Conservation (phyloP, 2,329 filamentous ascomycete genomes). For the Paecilomyces formosus region DNA sequence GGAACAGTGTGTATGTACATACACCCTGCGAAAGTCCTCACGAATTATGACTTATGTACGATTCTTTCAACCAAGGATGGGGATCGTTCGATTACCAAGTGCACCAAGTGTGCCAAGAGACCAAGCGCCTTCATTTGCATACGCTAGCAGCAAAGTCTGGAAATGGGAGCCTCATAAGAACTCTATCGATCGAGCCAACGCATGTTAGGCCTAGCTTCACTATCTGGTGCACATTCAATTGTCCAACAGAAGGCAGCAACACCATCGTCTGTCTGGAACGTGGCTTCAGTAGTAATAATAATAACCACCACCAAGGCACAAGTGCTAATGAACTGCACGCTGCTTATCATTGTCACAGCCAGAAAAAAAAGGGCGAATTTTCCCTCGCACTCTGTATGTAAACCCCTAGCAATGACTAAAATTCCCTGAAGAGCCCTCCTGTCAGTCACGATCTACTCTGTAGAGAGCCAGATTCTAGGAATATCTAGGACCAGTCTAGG, state of each 20-base stretch:
- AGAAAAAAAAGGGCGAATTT: too few relatives aligned
- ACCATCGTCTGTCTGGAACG: background rate
- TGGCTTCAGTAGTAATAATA: background rate
- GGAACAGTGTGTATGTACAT: background rate
- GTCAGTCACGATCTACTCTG: background rate
- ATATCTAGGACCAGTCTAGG: background rate
- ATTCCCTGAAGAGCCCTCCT: background rate
- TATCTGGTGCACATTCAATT: background rate
- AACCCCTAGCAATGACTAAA: too few relatives aligned
- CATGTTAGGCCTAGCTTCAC: background rate
- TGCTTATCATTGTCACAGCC: too few relatives aligned
- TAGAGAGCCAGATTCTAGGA: background rate
- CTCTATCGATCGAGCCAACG: background rate
- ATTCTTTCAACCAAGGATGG: background rate
- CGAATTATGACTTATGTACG: background rate
- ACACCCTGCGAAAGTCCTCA: background rate
- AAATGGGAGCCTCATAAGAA: background rate
- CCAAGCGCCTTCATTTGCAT: background rate
- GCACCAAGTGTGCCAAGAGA: background rate
- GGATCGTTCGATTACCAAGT: background rate
- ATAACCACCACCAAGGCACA: background rate
- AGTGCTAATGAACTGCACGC: too few relatives aligned
- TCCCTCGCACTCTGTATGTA: background rate
- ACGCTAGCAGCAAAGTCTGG: background rate
- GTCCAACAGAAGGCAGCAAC: background rate